These are phyloP conservation scores for Microdochium trichocladiopsis DNA, from an alignment of 2,329 filamentous ascomycete genomes.

Conservation along the genomic window DNA sequence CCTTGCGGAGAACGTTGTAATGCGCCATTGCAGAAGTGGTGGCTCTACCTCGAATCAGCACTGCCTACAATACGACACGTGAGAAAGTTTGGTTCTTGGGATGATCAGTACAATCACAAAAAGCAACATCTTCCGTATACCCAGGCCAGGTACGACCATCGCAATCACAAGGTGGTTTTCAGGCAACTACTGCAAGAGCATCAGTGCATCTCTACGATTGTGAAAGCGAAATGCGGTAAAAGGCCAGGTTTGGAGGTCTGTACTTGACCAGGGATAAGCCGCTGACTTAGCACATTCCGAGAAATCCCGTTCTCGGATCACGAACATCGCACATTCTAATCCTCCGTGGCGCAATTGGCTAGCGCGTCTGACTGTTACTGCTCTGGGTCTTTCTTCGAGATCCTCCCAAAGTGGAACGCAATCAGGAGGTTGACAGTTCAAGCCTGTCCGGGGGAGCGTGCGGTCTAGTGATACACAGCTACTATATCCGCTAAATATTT, in stretches of 20 bases:
- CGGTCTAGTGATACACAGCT: background rate
- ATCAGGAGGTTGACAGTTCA: slow-evolving; percentile 1
- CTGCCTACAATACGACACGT: too few species aligned
- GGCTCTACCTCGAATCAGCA: too few species aligned
- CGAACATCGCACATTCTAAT: background rate
- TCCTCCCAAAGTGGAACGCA: background rate
- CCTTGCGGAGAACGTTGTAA: too few species aligned
- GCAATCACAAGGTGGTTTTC: too few species aligned
- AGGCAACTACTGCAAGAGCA: background rate
- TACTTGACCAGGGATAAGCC: background rate
- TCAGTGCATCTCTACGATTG: background rate
- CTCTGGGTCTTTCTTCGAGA: too few species aligned
- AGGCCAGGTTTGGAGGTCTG: background rate
- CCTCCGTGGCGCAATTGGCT: slow-evolving; percentile 38
- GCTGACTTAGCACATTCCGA: background rate
- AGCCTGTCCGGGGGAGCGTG: background rate
- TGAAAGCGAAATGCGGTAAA: too few species aligned
- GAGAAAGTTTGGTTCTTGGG: too few species aligned
- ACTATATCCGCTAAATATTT: background rate
- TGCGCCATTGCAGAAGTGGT: too few species aligned
- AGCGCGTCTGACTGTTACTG: slow-evolving; percentile 48
- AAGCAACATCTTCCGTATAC: too few species aligned
- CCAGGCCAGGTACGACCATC: too few species aligned
- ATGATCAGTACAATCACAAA: too few species aligned
- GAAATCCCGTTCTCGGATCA: background rate